Conservation (phyloP, 1,139 yeast species). For the Geotrichum histeridarum region DNA sequence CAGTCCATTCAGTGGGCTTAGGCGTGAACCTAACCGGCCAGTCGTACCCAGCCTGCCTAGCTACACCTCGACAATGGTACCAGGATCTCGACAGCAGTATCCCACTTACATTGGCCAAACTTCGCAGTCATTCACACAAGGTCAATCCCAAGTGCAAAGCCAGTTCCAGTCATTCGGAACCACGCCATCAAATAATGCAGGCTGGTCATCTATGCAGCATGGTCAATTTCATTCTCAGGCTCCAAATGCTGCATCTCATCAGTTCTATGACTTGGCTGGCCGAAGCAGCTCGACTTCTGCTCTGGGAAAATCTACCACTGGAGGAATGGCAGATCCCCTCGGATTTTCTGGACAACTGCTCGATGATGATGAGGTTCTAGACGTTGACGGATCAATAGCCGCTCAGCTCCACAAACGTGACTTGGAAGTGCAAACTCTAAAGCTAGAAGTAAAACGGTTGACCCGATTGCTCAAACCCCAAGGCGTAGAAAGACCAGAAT, state of each 20-base stretch:
- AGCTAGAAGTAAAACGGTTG: slow-evolving; percentile 9
- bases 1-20: neutral
- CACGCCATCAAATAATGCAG: neutral
- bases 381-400: slow-evolving; percentile 28
- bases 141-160: neutral
- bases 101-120: too few species aligned
- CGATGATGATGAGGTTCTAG: slow-evolving; percentile 23
- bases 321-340: neutral
- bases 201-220: neutral
- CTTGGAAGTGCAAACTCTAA: slow-evolving; percentile 15
- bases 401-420: slow-evolving; percentile 21
- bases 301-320: neutral
- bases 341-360: neutral
- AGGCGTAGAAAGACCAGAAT: neutral
- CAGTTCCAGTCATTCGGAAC: slow-evolving; percentile 4
- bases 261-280: neutral
- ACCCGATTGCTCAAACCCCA: neutral
- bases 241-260: neutral
- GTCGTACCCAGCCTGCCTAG: neutral
- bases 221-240: neutral
- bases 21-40: neutral
- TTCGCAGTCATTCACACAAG: neutral
- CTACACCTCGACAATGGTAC: too few species aligned
- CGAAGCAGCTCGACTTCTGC: slow-evolving; percentile 8
- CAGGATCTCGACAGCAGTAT: too few species aligned